phyloP scores from a whole-genome alignment of 23 red algal genomes.

The Gracilariopsis chorda region DNA sequence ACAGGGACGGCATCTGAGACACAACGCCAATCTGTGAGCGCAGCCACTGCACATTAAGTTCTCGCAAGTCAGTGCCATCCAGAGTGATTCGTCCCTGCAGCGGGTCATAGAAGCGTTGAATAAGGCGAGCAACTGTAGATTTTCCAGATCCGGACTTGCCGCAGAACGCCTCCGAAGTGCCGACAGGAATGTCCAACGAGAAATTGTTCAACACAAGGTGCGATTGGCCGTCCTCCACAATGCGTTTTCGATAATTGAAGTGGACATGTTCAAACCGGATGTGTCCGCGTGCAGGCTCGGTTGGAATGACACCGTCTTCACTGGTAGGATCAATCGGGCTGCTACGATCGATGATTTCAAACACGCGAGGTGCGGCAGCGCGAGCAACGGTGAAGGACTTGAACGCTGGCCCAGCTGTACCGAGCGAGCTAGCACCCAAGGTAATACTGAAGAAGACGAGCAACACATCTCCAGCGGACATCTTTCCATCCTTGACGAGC shows the following conservation, averaged over 20 bases:
- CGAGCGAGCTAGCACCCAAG: conserved; percentile 83
- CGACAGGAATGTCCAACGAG: conserved; percentile 48
- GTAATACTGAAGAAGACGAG: conserved; percentile 83
- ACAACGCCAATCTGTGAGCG: conserved; percentile 93
- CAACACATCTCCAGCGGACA: conserved; percentile 80
- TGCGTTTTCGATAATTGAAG: conserved; percentile 84
- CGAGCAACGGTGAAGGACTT: conserved; percentile 56
- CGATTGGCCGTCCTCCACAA: conserved; percentile 29
- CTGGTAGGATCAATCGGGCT: conserved; percentile 56
- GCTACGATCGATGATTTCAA: conserved; percentile 69
- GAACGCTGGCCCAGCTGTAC: conserved; percentile 65
- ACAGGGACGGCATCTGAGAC: conserved; percentile 90
- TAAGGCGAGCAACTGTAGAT: conserved; percentile 77
- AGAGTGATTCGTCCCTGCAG: conserved; percentile 50
- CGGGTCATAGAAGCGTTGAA: conserved; percentile 88
- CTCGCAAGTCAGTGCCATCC: conserved; percentile 65
- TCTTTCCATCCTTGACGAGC: conserved; percentile 50
- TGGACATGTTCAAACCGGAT: conserved; percentile 71
- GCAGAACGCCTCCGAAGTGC: conserved; percentile 73
- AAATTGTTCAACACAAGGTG: conserved; percentile 54
- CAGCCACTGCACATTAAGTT: conserved; percentile 75
- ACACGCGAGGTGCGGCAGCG: conserved; percentile 77
- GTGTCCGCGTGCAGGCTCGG: conserved; percentile 27
- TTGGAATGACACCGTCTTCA: conserved; percentile 32
- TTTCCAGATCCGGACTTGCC: conserved; percentile 93